A percentile compares a stretch with the other conserved stretches of the same genome.
Evolutionary conservation across 805 yeast species (phyloP).

Genomic region (Yarrowia sp.): DNA sequence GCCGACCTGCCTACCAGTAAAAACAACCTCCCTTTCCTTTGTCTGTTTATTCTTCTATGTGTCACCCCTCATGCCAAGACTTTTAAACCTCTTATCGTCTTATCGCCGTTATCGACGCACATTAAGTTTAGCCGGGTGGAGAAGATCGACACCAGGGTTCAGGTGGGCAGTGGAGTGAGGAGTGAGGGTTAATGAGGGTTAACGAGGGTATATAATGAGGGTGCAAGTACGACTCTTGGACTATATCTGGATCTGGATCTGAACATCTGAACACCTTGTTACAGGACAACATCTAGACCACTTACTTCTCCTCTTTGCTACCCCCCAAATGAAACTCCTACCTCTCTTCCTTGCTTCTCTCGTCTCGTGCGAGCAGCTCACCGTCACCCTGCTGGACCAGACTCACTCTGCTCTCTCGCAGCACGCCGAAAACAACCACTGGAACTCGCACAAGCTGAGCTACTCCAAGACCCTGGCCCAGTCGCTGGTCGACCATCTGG

Average conservation of each 20-base stretch:
- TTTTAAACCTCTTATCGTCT: neutral
- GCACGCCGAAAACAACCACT: constrained; percentile 8
- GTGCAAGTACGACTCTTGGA: too few species aligned
- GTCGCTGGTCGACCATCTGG: neutral
- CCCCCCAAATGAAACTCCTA: neutral
- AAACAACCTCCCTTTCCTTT: too few species aligned
- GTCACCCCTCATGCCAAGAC: neutral
- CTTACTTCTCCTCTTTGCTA: too few species aligned
- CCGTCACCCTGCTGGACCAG: constrained; percentile 8
- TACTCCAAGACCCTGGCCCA: constrained; percentile 4
- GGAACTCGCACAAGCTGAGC: neutral
- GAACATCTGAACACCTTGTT: too few species aligned
- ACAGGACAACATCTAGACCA: too few species aligned
- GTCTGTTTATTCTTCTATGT: too few species aligned
- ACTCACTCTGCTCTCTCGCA: constrained; percentile 9
- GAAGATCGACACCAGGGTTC: constrained; percentile 5
- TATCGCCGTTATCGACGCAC: constrained; percentile 11
- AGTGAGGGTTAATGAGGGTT: too few species aligned
- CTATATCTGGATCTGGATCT: too few species aligned
- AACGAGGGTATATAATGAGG: neutral
- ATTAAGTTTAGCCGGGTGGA: constrained; percentile 5
- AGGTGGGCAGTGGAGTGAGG: constrained; percentile 2
- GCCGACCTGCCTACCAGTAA: too few species aligned
- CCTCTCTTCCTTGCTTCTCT: constrained; percentile 2
- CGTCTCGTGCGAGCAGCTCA: neutral